Evolutionary conservation across 2,329 filamentous ascomycete species (phyloP).

Genomic region (Trichocomaceae sp.): DNA sequence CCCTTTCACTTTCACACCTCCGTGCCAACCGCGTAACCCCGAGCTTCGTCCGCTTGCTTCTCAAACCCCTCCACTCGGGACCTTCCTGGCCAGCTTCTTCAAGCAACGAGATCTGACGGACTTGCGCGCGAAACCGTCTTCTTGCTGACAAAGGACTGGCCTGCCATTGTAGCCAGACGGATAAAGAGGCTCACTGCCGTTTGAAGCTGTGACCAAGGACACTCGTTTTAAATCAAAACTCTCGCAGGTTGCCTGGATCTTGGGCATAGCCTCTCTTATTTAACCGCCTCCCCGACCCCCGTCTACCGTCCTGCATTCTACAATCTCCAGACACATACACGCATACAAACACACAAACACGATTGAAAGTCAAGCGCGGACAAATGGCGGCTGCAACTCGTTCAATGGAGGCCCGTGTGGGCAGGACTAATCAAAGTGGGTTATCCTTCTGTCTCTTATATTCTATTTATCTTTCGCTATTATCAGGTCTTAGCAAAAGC

Average conservation of each 20-base stretch:
- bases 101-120: background rate
- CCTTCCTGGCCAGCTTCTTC: background rate
- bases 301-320: background rate
- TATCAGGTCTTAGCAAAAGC: no score
- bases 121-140: background rate
- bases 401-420: slow-evolving; percentile 43
- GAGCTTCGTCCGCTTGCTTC: slow-evolving; percentile 9
- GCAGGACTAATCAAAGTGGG: slow-evolving; percentile 46
- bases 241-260: background rate
- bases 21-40: slow-evolving; percentile 3
- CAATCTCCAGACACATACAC: background rate
- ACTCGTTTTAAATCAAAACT: slow-evolving; percentile 1
- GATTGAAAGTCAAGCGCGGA: background rate
- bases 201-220: background rate
- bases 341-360: background rate
- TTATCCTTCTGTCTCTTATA: slow-evolving; percentile 13
- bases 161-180: background rate
- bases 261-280: background rate
- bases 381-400: slow-evolving; percentile 21
- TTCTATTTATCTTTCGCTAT: background rate
- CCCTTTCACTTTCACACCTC: slow-evolving; percentile 11
- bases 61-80: slow-evolving; percentile 1
- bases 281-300: background rate
- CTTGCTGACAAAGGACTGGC: background rate
- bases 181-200: background rate